phyloP scores from a whole-genome alignment of 306 rosid species.

The Acacia melanoxylon region DNA sequence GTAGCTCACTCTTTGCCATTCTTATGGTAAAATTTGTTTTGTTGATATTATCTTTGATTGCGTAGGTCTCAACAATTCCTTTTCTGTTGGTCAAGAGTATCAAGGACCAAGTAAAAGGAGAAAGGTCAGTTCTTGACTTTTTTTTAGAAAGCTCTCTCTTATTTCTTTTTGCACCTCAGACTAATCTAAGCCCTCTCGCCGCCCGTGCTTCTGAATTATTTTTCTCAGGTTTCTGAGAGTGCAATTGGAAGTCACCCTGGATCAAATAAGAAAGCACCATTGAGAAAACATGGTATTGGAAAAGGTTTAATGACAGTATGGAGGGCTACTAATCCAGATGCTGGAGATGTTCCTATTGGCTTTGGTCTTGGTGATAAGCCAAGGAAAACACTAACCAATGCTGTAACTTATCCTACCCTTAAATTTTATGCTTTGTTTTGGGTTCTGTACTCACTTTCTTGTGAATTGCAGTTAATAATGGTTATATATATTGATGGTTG shows the following conservation, averaged over 20 bases:
- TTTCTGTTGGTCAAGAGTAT: conserved; percentile 49
- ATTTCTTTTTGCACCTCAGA: conserved; percentile 5
- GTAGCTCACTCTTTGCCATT: background rate
- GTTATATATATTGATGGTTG: conserved; percentile 19
- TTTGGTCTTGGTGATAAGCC: conserved; percentile 44
- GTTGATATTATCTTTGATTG: conserved; percentile 24
- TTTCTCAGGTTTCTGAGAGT: conserved; percentile 53
- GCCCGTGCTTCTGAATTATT: background rate
- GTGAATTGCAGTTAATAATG: conserved; percentile 20
- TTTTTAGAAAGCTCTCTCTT: conserved; percentile 1
- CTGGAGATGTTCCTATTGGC: conserved; percentile 55
- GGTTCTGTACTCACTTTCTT: conserved; percentile 12
- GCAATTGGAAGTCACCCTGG: conserved; percentile 35
- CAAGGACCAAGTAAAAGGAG: conserved; percentile 54
- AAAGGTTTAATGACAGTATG: conserved; percentile 98
- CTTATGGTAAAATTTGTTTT: conserved; percentile 18
- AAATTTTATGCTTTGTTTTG: conserved; percentile 18
- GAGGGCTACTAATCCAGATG: conserved; percentile 81
- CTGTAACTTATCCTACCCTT: conserved; percentile 46
- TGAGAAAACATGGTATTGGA: conserved; percentile 79
- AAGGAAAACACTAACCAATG: conserved; percentile 30
- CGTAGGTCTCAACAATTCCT: conserved; percentile 41
- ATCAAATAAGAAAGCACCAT: conserved; percentile 36
- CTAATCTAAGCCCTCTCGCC: conserved; percentile 13
- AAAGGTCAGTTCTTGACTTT: conserved; percentile 49